A percentile compares a stretch with the other conserved stretches of the same genome.
phyloP scores from a whole-genome alignment of 306 rosid genomes.

The Vicia villosa region DNA sequence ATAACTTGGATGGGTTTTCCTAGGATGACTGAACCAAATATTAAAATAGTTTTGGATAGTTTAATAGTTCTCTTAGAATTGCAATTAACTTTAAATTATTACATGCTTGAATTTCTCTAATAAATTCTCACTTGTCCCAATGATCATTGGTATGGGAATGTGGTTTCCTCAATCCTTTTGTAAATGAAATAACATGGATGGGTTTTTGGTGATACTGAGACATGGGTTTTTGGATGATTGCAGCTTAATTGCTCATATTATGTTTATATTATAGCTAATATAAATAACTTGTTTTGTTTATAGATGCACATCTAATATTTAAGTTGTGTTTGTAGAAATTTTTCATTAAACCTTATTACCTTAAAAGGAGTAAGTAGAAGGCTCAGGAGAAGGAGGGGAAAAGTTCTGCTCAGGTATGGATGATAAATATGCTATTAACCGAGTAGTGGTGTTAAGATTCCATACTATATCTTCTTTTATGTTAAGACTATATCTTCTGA shows the following conservation, averaged over 20 bases:
- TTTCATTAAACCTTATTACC: constrained; percentile 74
- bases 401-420: constrained; percentile 72
- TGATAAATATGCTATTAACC: constrained; percentile 12
- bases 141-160: constrained; percentile 19
- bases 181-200: constrained; percentile 31
- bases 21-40: constrained; percentile 17
- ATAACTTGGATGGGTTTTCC: constrained; percentile 14
- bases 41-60: constrained; percentile 23
- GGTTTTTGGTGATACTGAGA: too few relatives aligned
- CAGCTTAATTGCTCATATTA: too few relatives aligned
- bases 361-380: constrained; percentile 76
- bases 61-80: too few relatives aligned
- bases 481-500: too few relatives aligned
- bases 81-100: constrained; percentile 24
- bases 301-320: constrained; percentile 12
- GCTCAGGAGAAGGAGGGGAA: constrained; percentile 70
- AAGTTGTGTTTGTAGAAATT: constrained; percentile 61
- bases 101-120: constrained; percentile 17
- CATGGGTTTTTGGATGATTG: too few relatives aligned
- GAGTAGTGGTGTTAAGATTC: constrained; percentile 20
- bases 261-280: neutral
- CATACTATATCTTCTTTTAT: neutral
- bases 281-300: neutral
- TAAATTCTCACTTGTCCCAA: constrained; percentile 20
- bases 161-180: constrained; percentile 17